Percentiles rank a stretch among this genome's conserved stretches.
Conservation (phyloP, 306 rosid genomes). For the Vachellia pachyceras region DNA sequence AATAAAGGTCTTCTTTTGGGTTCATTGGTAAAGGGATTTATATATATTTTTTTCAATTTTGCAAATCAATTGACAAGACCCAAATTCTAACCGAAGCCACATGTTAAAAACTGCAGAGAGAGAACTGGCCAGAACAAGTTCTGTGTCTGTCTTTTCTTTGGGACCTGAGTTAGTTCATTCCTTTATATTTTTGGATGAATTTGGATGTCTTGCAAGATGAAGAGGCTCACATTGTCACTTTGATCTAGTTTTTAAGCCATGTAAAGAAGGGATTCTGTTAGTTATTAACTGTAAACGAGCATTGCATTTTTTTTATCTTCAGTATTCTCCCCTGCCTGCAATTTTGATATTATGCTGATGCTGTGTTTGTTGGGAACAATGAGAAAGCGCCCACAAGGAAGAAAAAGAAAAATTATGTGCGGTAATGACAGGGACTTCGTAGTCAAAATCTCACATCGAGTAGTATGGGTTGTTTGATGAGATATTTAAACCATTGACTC, state of each 20-base stretch:
- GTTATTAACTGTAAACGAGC: neutral
- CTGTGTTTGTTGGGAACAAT: neutral
- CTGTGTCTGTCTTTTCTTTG: neutral
- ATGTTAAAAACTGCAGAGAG: neutral
- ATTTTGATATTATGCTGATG: neutral
- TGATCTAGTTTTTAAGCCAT: slow-evolving; percentile 6
- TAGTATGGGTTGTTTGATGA: too few relatives aligned
- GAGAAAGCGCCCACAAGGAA: neutral
- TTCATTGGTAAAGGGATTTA: neutral
- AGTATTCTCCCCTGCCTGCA: neutral
- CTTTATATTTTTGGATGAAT: slow-evolving; percentile 35
- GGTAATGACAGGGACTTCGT: too few relatives aligned
- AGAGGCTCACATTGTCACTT: slow-evolving; percentile 3
- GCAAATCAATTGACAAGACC: neutral
- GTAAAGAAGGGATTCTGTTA: neutral
- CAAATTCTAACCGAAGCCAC: neutral
- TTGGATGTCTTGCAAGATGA: neutral
- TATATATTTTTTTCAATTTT: neutral
- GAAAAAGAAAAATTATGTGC: too few relatives aligned
- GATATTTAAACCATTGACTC: too few relatives aligned
- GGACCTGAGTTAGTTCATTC: slow-evolving; percentile 21
- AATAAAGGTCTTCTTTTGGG: neutral
- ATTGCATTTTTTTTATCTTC: slow-evolving; percentile 18
- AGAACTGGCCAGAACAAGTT: neutral
- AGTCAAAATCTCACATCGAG: too few relatives aligned